phyloP scores from a whole-genome alignment of 805 yeast genomes.

The Lipomyces yamanashiensis region DNA sequence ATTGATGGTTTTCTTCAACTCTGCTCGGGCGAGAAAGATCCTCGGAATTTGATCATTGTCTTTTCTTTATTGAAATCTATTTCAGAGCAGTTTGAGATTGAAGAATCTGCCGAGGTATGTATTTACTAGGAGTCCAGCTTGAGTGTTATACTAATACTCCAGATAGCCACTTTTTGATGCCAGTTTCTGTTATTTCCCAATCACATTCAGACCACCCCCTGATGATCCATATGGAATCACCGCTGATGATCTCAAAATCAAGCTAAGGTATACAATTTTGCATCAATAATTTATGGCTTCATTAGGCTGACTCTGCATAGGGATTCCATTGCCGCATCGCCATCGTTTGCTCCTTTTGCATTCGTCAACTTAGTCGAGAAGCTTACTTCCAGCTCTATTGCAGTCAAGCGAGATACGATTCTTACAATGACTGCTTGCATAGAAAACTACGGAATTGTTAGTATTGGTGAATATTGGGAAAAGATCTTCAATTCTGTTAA shows the following conservation, averaged over 20 bases:
- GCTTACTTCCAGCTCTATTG: constrained; percentile 72
- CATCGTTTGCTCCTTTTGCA: constrained; percentile 69
- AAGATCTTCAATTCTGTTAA: constrained; percentile 86
- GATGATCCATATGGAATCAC: constrained; percentile 83
- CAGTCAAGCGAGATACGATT: constrained; percentile 73
- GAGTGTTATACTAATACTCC: not conserved
- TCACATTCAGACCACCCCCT: constrained; percentile 85
- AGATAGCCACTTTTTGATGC: constrained; percentile 73
- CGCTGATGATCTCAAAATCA: constrained; percentile 66
- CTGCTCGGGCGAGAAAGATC: constrained; percentile 92
- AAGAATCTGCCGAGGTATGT: constrained; percentile 42
- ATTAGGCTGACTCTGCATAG: constrained; percentile 43
- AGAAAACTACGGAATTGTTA: constrained; percentile 53
- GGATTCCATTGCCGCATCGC: constrained; percentile 63
- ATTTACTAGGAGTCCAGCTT: not conserved
- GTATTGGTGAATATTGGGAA: constrained; percentile 65
- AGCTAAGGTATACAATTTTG: constrained; percentile 46
- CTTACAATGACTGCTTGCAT: constrained; percentile 64
- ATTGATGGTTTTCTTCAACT: constrained; percentile 65
- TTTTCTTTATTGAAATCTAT: constrained; percentile 61
- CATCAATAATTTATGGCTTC: not conserved
- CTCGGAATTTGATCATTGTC: constrained; percentile 76
- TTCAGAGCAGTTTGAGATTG: constrained; percentile 48
- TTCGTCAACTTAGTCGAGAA: constrained; percentile 81
- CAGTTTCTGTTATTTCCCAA: constrained; percentile 94